Conservation (phyloP, 2,329 filamentous ascomycete species). For the Penicillium sp. region DNA sequence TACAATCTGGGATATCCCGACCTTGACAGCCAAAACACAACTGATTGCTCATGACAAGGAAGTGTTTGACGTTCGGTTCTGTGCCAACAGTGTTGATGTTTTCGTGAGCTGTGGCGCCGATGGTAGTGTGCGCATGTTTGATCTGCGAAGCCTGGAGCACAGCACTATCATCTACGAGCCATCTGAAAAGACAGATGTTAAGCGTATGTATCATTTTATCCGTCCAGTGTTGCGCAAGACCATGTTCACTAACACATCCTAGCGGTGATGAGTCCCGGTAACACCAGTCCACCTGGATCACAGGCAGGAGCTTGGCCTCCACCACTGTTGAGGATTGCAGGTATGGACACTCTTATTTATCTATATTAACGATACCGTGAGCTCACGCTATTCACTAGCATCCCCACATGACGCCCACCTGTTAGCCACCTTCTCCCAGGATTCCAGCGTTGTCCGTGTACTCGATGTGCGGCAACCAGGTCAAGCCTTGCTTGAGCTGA, state of each 20-base stretch:
- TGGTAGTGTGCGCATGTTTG: conserved; percentile 98
- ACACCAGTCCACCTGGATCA: conserved; percentile 72
- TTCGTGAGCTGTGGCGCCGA: conserved; percentile 98
- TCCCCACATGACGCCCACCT: conserved; percentile 95
- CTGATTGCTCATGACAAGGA: conserved; percentile 98
- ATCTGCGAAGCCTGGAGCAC: conserved; percentile 91
- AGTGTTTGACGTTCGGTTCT: conserved; percentile 97
- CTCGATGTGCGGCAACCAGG: conserved; percentile 95
- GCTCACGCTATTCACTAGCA: conserved; percentile 49
- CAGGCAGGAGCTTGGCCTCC: conserved; percentile 58
- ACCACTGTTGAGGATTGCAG: conserved; percentile 45
- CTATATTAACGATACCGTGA: background rate
- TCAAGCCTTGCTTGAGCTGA: conserved; percentile 89
- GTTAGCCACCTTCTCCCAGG: conserved; percentile 93
- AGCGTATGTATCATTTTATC: conserved; percentile 52
- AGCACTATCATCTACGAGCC: conserved; percentile 99
- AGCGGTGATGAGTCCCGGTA: conserved; percentile 50
- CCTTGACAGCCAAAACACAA: conserved; percentile 95
- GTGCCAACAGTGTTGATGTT: conserved; percentile 96
- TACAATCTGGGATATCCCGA: conserved; percentile 99
- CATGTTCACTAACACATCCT: background rate
- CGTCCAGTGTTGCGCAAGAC: no score
- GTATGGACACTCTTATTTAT: conserved; percentile 27
- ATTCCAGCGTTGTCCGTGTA: conserved; percentile 89
- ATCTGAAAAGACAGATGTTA: conserved; percentile 72